Evolutionary conservation across 2,329 filamentous ascomycete genomes (phyloP).

Genomic region (Xylariaceae sp.): DNA sequence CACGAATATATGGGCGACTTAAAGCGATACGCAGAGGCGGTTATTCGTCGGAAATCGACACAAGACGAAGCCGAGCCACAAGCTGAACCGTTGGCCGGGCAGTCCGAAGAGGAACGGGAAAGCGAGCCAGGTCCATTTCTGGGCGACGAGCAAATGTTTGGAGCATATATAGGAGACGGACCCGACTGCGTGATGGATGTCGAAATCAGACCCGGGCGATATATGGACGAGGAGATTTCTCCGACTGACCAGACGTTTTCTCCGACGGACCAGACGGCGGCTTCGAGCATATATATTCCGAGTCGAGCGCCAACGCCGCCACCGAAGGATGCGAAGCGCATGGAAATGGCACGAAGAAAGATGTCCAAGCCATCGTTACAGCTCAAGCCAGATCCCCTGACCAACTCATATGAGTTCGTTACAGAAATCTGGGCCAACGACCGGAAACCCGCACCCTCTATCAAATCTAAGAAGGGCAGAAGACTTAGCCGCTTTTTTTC

Average conservation of each 20-base stretch:
- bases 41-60: slow-evolving; percentile 23
- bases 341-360: slow-evolving; percentile 24
- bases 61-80: slow-evolving; percentile 17
- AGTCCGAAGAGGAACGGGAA: neutral
- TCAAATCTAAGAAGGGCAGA: slow-evolving; percentile 12
- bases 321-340: slow-evolving; percentile 31
- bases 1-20: slow-evolving; percentile 65
- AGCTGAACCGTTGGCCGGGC: neutral
- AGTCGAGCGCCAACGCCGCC: slow-evolving; percentile 33
- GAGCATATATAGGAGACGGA: slow-evolving; percentile 34
- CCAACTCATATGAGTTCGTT: slow-evolving; percentile 22
- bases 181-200: slow-evolving; percentile 41
- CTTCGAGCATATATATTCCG: slow-evolving; percentile 21
- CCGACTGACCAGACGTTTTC: slow-evolving; percentile 16
- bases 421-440: slow-evolving; percentile 27
- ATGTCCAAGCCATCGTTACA: slow-evolving; percentile 29
- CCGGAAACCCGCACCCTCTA: slow-evolving; percentile 9
- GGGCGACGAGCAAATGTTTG: slow-evolving; percentile 26
- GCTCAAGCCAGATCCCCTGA: slow-evolving; percentile 10
- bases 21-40: slow-evolving; percentile 51
- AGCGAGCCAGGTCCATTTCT: slow-evolving; percentile 27
- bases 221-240: slow-evolving; percentile 16
- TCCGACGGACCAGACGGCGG: slow-evolving; percentile 4
- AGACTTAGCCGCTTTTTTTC: slow-evolving; percentile 25
- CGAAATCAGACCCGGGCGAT: slow-evolving; percentile 23